Base-by-base conservation (phyloP, 2,329 filamentous ascomycete genomes). In the Epichloe typhina region DNA sequence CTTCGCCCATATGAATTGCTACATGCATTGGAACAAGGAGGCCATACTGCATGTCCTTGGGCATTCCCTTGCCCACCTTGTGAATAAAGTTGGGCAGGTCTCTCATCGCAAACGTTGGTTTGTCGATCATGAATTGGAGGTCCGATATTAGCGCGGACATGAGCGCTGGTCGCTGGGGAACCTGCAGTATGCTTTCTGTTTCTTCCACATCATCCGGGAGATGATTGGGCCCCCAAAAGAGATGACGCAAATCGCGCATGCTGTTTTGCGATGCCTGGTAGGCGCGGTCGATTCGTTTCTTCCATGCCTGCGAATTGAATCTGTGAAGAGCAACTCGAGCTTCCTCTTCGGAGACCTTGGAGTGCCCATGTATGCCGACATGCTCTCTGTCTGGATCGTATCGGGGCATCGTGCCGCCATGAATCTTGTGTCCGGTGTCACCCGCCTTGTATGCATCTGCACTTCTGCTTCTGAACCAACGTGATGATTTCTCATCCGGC, bases 41-140 rank as follows among this genome's bases (percentile, higher is more conserved):
- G 9, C 88, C 83, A 64, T 97, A 98, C 61, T 91, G 74, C 79
- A 89, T 98, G 60, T 94, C 84, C 55, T 81, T 76, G 1, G 93
- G 93, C 81, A 98, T 94, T 1, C 93, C 93, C 69, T 98, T 98
- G n/a, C 93, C 93, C 52, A 97, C 83, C 46, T 81, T 80, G 62
- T 96, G 79, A 26, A 98, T 72, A 63, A 95, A 98, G 15, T 85
- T 79, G 0, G 91, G 86, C 50, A 91, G 80, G 12, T 95, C 83
- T 3, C 80, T 74, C 53, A 95, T 72, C 0, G 89, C 84, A 63
- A 98, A 98, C 0, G 87, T 91, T 0, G 93, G 93, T 64, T 95
- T 96, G 66, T 97, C 93, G 53, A 98, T 75, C 35, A 82, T 73
- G 50, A 98, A 75, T 55, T 91, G 84, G 35, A 98, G 72, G 63